A percentile compares a stretch with the other conserved stretches of the same genome.
phyloP scores from a whole-genome alignment of 2,329 filamentous ascomycete genomes.

The Colletotrichum horii region DNA sequence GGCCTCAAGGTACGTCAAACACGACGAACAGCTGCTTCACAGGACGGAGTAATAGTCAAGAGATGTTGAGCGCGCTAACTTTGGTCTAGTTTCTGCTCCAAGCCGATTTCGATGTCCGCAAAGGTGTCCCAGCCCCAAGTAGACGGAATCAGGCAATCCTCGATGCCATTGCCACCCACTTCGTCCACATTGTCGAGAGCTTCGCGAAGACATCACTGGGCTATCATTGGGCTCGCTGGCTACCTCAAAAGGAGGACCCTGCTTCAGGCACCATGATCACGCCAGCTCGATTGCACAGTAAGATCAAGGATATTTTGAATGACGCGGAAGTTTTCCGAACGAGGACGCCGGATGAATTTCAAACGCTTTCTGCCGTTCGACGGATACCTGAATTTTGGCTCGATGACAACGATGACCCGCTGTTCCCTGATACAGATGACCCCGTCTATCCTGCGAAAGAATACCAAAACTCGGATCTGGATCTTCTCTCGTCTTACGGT shows the following conservation, averaged over 20 bases:
- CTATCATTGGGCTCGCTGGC: neutral
- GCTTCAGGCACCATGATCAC: neutral
- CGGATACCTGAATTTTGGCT: neutral
- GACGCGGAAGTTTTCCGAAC: neutral
- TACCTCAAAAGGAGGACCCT: neutral
- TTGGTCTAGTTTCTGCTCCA: constrained; percentile 48
- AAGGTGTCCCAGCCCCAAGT: constrained; percentile 44
- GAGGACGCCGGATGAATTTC: neutral
- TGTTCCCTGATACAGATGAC: neutral
- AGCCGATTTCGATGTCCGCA: constrained; percentile 53
- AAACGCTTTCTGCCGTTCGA: neutral
- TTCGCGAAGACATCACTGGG: neutral
- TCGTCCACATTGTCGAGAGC: constrained; percentile 19
- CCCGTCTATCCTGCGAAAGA: neutral
- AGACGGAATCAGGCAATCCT: constrained; percentile 41
- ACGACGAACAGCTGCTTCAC: neutral
- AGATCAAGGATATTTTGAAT: neutral
- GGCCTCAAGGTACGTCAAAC: neutral
- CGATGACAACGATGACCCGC: neutral
- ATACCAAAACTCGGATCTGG: neutral
- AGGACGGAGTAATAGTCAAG: neutral
- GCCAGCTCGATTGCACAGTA: neutral
- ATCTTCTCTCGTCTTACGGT: neutral
- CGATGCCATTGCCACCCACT: constrained; percentile 28
- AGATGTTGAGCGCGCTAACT: neutral